Evolutionary conservation across 164 flowering plant species (phyloP).

Genomic region (Santalum album): DNA sequence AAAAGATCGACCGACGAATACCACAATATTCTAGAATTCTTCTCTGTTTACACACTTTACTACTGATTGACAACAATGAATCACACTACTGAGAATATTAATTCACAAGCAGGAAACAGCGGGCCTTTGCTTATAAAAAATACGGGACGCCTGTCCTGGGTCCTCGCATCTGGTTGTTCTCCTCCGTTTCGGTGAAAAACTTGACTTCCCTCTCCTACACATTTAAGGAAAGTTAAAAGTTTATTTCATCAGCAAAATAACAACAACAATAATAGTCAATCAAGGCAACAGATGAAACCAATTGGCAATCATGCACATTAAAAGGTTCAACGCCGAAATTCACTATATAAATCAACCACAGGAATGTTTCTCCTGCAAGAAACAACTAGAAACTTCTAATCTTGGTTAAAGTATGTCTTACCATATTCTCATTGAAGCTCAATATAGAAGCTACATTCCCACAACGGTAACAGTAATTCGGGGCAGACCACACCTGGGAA

Average conservation of each 20-base stretch:
- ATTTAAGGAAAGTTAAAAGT: background rate
- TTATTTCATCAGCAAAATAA: too few species aligned
- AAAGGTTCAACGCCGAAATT: too few species aligned
- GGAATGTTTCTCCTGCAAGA: too few species aligned
- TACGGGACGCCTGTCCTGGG: slow-evolving; percentile 97
- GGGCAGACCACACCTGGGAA: slow-evolving; percentile 99
- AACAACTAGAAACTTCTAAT: background rate
- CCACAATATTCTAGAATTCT: background rate
- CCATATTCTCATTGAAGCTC: slow-evolving; percentile 85
- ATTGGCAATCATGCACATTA: too few species aligned
- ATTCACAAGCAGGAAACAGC: slow-evolving; percentile 17
- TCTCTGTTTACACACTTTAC: background rate
- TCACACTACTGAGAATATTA: slow-evolving; percentile 12
- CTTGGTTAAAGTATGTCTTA: slow-evolving; percentile 1
- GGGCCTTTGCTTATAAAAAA: slow-evolving; percentile 46
- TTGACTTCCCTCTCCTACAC: slow-evolving; percentile 92
- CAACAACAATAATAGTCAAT: too few species aligned
- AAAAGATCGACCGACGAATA: background rate
- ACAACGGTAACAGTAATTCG: slow-evolving; percentile 97
- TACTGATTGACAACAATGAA: background rate
- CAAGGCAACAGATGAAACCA: background rate
- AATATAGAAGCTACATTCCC: slow-evolving; percentile 98
- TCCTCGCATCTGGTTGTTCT: slow-evolving; percentile 99
- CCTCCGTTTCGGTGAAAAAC: slow-evolving; percentile 98
- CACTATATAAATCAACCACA: too few species aligned